Evolutionary conservation across 768 basidiomycete genomes (phyloP), one percentile per base, ranked within the genome.

Genomic region (Pisolithus albus): DNA sequence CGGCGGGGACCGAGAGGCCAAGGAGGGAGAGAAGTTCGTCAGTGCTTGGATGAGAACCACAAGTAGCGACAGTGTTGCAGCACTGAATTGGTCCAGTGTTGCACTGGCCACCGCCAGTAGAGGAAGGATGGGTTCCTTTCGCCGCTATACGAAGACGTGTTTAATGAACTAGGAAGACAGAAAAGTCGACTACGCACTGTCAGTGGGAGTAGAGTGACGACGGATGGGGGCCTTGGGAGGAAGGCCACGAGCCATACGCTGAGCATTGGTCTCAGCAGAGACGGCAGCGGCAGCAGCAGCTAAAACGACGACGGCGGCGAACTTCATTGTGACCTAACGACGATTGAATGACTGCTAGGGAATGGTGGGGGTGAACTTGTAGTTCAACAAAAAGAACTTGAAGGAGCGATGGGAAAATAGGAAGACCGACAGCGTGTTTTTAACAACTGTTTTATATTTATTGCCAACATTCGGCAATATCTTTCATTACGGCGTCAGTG

Each of bases 231-330:
- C 65, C 1, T 70, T 61, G 16, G 79, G 81, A 26, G 70, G 61
- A 4, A 83, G 64, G 10, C 82, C 80, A 18, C 77, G 78, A 50
- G 78, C 76, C 41, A 83, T 53, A 36, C 82, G 78, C 11, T 73
- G 53, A 0, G 74, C 81, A 48, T 83, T 83, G 45, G 77, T 76
- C 49, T 77, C 75, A 11, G 69, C 67, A n/a, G 69, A 71, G 55
- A 70, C 71, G 8, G 63, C 50, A 37, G 72, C 64, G 37, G 66
- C 72, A 11, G 68, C 64, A 21, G 71, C 67, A 43, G 70, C 61
- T 50, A 78, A 55, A 47, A 75, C 63, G 55, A 76, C 55, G 48
- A 62, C 46, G 21, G 52, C 44, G 28, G 62, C 32, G 59, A 69
- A 59, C 60, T 62, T 67, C 66, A 67, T 67, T 47, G 43, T 63